Conservation (phyloP, 371 early-diverging fungal species). For the Circinella umbellata region DNA sequence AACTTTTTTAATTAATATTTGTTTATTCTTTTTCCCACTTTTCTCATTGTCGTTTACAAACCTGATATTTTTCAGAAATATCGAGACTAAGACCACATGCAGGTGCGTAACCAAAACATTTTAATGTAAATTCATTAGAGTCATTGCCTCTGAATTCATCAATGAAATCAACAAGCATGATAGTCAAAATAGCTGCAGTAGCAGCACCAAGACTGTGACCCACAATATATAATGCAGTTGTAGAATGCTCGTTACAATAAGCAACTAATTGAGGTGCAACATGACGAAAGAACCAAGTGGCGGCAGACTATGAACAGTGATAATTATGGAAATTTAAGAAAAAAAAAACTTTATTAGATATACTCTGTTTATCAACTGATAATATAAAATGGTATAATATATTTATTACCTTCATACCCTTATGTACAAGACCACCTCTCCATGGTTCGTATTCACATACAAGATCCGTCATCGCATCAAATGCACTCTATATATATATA, state of each 20-base stretch:
- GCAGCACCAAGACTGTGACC: slow-evolving; percentile 89
- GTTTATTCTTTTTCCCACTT: not conserved
- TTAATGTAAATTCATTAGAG: slow-evolving; percentile 33
- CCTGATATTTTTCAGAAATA: slow-evolving; percentile 49
- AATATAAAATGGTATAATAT: not conserved
- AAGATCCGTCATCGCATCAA: slow-evolving; percentile 86
- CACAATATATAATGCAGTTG: slow-evolving; percentile 67
- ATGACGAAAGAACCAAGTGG: slow-evolving; percentile 78
- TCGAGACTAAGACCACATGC: slow-evolving; percentile 51
- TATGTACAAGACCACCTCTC: slow-evolving; percentile 86
- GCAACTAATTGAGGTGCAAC: slow-evolving; percentile 74
- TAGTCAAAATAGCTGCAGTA: slow-evolving; percentile 78
- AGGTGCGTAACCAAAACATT: slow-evolving; percentile 54
- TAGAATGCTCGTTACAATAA: slow-evolving; percentile 66
- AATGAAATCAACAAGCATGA: slow-evolving; percentile 72
- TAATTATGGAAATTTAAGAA: not conserved
- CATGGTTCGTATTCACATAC: slow-evolving; percentile 88
- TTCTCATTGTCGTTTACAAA: not conserved
- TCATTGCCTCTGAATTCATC: slow-evolving; percentile 56
- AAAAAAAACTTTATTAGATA: too few relatives aligned
- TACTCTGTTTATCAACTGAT: not conserved
- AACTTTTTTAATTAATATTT: not conserved
- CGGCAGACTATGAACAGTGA: slow-evolving; percentile 53
- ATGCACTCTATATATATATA: slow-evolving; percentile 59
- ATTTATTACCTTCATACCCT: slow-evolving; percentile 67